Evolutionary conservation across 139 green algal species (phyloP), one percentile per base, ranked within the genome.

Genomic region (Tetraselmis striata): DNA sequence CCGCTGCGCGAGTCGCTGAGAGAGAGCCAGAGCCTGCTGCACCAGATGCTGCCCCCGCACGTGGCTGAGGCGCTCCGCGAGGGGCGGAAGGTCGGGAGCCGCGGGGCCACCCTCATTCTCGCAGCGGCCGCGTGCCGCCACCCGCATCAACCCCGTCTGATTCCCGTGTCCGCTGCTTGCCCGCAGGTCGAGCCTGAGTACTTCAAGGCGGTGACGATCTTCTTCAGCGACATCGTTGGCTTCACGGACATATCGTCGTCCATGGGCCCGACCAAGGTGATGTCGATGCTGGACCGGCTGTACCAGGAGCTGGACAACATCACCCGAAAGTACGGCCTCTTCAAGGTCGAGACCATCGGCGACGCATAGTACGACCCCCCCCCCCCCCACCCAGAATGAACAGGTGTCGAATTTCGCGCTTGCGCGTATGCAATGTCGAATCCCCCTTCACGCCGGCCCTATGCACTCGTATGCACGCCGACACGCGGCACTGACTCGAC

Each of bases 321-420:
- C 26, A 31, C 58, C 5, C 75, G 83, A 23, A 75, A 81, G 76
- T 32, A 79, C 29, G 58, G 29, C 11, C 76, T 83, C 24, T 85
- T 80, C 76, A 88, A 88, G 80, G 74, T 85, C 76, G 84, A 85
- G 25, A 88, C 84, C 5, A 67, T 88, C 1, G 84, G 84, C 18
- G 84, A 88, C 81, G 82, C 79, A 2, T 88, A 88, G n/a, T 45
- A 45, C 28, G 76, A 23, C 76, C 1, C 28, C 28, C 18, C 28
- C 76, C 31, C 28, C 22, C 28, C 45, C 45, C 11, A 67, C n/a
- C n/a, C n/a, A n/a, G n/a, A n/a, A n/a, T n/a, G n/a, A n/a, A n/a
- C n/a, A n/a, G n/a, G n/a, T n/a, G n/a, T n/a, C n/a, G n/a, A n/a
- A n/a, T n/a, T n/a, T n/a, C n/a, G n/a, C n/a, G n/a, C n/a, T n/a